Base-by-base conservation (phyloP, 2,329 filamentous ascomycete species). In the Raffaelea albimanens region DNA sequence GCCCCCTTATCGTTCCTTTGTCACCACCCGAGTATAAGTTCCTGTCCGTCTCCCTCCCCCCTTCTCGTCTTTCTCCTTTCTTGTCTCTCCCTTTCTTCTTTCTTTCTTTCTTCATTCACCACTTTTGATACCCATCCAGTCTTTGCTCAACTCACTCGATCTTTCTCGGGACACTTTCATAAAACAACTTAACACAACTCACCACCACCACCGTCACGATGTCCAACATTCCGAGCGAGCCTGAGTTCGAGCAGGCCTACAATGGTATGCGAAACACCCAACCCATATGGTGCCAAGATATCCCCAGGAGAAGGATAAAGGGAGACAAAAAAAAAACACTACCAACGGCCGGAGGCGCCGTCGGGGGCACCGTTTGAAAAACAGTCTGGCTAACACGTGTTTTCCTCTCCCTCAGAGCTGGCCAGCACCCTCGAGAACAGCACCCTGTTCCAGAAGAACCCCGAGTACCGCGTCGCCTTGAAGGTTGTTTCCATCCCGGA, bases 221-320 rank as follows among this genome's bases (percentile, higher is more conserved):
- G 87, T 86, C 89, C 57, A 84, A 93, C 75, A 77, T 93, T 62
- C 81, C 87, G 45, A 72, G 73, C 55, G 91, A 97, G 80, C 91
- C 93, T 63, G 91, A 98, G 76, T 97, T 97, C 75, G 83, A 96
- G 82, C 91, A 97, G 80, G 91, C 91, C 63, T 95, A 95, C 81
- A 87, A 89, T 68, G 88, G 88, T 94, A 72, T 62, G 76, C 25
- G 40, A 16, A 38, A 47, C 20, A 31, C 25, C 34, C 18, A n/a
- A n/a, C 10, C 25, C 29, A 31, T 44, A 22, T 21, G 40, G 11
- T n/a, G 22, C 5, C 20, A 10, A 33, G 23, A 14, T n/a, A n/a
- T 3, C 3, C 21, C 20, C 23, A 41, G 21, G 31, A 40, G 14
- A 39, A 44, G 19, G n/a, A n/a, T n/a, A n/a, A n/a, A n/a, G n/a